Evolutionary conservation across 2,329 filamentous ascomycete genomes (phyloP).

Genomic region (Venturia carpophila): DNA sequence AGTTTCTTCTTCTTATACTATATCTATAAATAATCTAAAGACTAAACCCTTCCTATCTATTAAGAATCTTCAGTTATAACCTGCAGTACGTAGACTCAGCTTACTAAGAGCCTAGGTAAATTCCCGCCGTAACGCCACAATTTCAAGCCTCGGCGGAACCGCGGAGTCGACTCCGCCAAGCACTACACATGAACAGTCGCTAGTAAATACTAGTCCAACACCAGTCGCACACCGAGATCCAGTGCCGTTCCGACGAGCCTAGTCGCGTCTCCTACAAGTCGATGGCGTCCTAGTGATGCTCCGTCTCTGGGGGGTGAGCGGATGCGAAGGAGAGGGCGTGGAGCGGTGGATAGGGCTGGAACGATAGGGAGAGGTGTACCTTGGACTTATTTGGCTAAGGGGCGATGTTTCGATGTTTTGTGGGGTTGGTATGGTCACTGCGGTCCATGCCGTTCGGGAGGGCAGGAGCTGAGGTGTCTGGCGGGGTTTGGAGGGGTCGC

Average conservation of each 20-base stretch:
- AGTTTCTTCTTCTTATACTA: too few relatives aligned
- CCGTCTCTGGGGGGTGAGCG: neutral
- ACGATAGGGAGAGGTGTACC: neutral
- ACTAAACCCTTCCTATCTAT: too few relatives aligned
- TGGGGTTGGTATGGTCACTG: neutral
- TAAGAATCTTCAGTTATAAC: too few relatives aligned
- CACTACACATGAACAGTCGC: too few relatives aligned
- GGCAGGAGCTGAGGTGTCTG: neutral
- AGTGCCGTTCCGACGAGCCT: neutral
- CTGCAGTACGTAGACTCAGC: too few relatives aligned
- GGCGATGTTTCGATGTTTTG: neutral
- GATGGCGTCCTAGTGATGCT: neutral
- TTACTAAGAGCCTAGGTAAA: too few relatives aligned
- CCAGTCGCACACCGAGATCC: neutral
- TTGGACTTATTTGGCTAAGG: neutral
- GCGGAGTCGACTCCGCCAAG: too few relatives aligned
- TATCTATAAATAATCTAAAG: too few relatives aligned
- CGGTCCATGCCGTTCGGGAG: neutral
- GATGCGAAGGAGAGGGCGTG: neutral
- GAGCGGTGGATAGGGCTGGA: neutral
- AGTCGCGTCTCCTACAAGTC: neutral
- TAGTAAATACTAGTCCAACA: neutral
- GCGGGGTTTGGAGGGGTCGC: neutral
- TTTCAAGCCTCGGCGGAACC: too few relatives aligned
- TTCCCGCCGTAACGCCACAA: too few relatives aligned